Base-by-base conservation (phyloP, 768 basidiomycete species). In the Gloeostereum incarnatum region DNA sequence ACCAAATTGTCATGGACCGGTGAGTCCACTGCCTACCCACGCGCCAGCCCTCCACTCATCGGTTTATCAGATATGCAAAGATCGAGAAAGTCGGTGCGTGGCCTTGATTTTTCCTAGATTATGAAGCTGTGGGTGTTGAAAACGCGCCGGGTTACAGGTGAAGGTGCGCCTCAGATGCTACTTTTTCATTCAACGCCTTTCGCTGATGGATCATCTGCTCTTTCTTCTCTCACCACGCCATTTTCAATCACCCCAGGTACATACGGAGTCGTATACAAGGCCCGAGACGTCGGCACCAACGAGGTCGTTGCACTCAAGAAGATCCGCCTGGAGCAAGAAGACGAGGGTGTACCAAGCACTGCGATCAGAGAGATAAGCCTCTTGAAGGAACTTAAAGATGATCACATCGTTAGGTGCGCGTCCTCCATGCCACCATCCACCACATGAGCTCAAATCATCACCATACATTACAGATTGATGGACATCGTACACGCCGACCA, bases 221-320 rank as follows among this genome's bases (percentile, higher is more conserved):
- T 27, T 10, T 23, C 14, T 23, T 31, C 29, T 48, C n/a, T 42
- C 24, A 20, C 36, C 38, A 27, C 5, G 31, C 21, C 45, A 40
- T 39, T 36, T 18, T 30, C 37, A 32, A 41, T 36, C 36, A 19
- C 44, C 40, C 36, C 54, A 98, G 94, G 94, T 49, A 97, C 94
- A 18, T 98, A 98, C 49, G 94, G 94, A 40, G 94, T 98, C 37
- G 94, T 98, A 16, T 98, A 98, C 73, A 96, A 97, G 61, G 94
- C 94, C 27, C 75, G 79, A 48, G 93, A 98, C 56, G 62, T 77
- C 45, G 71, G 62, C 32, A 83, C 74, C 6, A 84, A 84, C 56
- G 62, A 78, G 49, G 79, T 97, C 48, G 96, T 99, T 36, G 96
- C 96, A 17, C 69, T 98, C 47, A 99, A 99, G 78, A 99, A 99